Percentiles rank a stretch among this genome's conserved stretches.
These are phyloP conservation scores for Verticillium tricorpus DNA, from an alignment of 2,329 filamentous ascomycete species.

Conservation along the genomic window DNA sequence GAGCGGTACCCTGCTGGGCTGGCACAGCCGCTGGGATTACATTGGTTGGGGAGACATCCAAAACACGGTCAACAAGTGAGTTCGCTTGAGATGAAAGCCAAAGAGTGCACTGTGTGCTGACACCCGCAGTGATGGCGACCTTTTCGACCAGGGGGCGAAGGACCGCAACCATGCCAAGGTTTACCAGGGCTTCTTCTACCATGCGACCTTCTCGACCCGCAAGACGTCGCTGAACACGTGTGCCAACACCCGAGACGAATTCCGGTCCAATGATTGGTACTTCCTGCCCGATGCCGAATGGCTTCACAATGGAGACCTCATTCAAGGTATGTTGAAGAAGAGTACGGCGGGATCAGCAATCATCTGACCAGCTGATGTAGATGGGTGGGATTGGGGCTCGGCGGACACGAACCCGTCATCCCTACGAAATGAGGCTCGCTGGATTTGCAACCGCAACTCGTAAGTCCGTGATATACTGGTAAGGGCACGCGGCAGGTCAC, in stretches of 20 bases:
- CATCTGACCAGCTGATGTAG: not conserved
- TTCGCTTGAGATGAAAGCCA: not conserved
- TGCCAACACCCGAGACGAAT: not conserved
- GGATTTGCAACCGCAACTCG: not conserved
- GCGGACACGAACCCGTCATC: not conserved
- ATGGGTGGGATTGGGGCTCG: not conserved
- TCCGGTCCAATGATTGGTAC: not conserved
- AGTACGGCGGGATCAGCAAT: too few relatives aligned
- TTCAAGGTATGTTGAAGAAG: not conserved
- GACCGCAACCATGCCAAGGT: constrained; percentile 14
- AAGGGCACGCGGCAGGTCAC: too few relatives aligned
- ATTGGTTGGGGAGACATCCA: constrained; percentile 16
- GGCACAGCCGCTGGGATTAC: constrained; percentile 1
- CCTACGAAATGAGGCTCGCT: not conserved
- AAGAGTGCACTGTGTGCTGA: constrained; percentile 8
- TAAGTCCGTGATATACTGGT: not conserved
- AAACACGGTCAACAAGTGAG: constrained; percentile 16
- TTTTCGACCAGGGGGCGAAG: not conserved
- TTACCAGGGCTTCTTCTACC: constrained; percentile 3
- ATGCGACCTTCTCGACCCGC: not conserved
- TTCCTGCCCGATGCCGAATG: not conserved
- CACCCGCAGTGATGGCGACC: constrained; percentile 5
- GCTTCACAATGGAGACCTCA: not conserved
- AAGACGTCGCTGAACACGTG: not conserved
- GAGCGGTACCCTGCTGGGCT: constrained; percentile 7